A percentile compares a stretch with the other conserved stretches of the same genome.
Evolutionary conservation across 306 rosid genomes (phyloP).

Genomic region (Rosa lucieae): DNA sequence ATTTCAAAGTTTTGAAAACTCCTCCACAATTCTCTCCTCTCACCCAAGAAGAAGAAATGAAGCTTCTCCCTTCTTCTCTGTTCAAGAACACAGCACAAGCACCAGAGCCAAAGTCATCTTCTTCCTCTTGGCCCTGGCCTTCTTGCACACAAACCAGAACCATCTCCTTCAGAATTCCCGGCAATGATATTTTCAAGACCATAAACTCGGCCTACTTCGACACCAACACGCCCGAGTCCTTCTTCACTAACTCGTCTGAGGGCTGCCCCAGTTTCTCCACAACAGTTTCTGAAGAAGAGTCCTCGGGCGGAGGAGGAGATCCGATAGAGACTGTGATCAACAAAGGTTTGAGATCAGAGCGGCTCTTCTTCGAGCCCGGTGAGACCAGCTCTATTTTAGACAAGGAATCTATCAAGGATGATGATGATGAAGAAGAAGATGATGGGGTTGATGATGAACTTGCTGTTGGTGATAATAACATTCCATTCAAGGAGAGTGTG

Average conservation of each 20-base stretch:
- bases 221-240: conserved; percentile 26
- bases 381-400: conserved; percentile 49
- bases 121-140: conserved; percentile 59
- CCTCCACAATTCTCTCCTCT: background rate
- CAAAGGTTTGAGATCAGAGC: conserved; percentile 55
- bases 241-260: conserved; percentile 34
- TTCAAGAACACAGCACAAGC: conserved; percentile 32
- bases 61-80: conserved; percentile 58
- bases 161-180: conserved; percentile 54
- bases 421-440: background rate
- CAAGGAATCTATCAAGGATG: conserved; percentile 22
- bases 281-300: conserved; percentile 26
- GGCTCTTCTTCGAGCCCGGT: conserved; percentile 64
- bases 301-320: conserved; percentile 26
- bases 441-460: background rate
- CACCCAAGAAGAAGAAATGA: conserved; percentile 35
- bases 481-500: conserved; percentile 54
- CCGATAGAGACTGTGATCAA: conserved; percentile 50
- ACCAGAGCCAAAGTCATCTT: conserved; percentile 14
- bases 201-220: conserved; percentile 52
- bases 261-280: conserved; percentile 44
- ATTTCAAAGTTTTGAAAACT: conserved; percentile 19
- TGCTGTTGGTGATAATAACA: background rate
- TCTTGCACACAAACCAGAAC: conserved; percentile 72
- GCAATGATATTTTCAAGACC: conserved; percentile 38